phyloP scores from a whole-genome alignment of 2,329 filamentous ascomycete species.

The Verticillium nubilum region DNA sequence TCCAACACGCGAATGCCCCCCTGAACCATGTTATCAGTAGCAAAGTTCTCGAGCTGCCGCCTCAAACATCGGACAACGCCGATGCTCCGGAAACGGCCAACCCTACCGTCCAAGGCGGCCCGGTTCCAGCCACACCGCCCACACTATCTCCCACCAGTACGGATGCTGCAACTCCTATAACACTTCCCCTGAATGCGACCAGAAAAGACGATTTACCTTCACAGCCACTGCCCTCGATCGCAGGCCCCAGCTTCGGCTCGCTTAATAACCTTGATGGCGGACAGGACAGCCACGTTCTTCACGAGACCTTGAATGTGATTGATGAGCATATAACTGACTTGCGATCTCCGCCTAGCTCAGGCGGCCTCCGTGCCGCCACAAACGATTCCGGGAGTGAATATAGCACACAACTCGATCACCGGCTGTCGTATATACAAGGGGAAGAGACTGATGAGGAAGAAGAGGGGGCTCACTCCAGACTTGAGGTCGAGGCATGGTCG shows the following conservation, averaged over 20 bases:
- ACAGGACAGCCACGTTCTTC: slow-evolving; percentile 70
- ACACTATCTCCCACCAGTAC: slow-evolving; percentile 10
- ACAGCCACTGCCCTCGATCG: slow-evolving; percentile 30
- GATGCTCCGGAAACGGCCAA: neutral
- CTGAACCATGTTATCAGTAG: neutral
- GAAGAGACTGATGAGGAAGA: slow-evolving; percentile 95
- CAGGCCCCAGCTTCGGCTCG: slow-evolving; percentile 9
- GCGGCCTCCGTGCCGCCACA: slow-evolving; percentile 43
- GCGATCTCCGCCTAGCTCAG: slow-evolving; percentile 47
- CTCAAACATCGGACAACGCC: neutral
- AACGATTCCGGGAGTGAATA: slow-evolving; percentile 89
- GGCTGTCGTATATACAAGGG: slow-evolving; percentile 86
- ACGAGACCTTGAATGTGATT: slow-evolving; percentile 92
- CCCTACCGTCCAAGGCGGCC: neutral
- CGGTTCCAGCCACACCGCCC: slow-evolving; percentile 3
- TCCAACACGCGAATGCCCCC: slow-evolving; percentile 7
- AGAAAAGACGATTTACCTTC: slow-evolving; percentile 26
- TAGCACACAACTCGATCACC: slow-evolving; percentile 69
- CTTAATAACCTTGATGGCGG: slow-evolving; percentile 28
- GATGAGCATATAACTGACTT: slow-evolving; percentile 95
- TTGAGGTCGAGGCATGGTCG: slow-evolving; percentile 75
- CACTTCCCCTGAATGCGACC: slow-evolving; percentile 34
- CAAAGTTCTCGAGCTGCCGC: neutral
- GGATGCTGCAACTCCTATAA: slow-evolving; percentile 26
- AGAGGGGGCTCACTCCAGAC: slow-evolving; percentile 57